A percentile compares a stretch with the other conserved stretches of the same genome.
These are phyloP conservation scores for Wallemia hederae DNA, from an alignment of 1,284 basidiomycete genomes.

Conservation along the genomic window DNA sequence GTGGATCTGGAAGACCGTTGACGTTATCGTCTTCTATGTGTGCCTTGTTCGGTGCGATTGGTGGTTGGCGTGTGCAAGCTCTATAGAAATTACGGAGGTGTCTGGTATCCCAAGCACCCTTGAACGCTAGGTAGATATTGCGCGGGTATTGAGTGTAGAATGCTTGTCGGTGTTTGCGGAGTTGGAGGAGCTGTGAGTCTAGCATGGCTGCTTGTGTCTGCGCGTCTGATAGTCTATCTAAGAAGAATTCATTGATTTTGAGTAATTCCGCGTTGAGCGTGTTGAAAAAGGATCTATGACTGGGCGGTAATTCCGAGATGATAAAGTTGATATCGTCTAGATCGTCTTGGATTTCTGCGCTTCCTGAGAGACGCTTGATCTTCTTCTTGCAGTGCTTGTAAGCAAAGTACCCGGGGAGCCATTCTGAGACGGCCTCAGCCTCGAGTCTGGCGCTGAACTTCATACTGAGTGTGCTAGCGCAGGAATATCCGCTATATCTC, in stretches of 20 bases:
- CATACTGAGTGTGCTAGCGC: too few species aligned
- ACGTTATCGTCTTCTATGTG: not conserved
- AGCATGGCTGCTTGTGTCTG: not conserved
- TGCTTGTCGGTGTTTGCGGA: not conserved
- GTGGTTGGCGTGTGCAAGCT: not conserved
- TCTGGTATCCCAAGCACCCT: not conserved
- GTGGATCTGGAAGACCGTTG: not conserved
- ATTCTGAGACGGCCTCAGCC: not conserved
- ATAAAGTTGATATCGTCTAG: not conserved
- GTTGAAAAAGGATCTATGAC: not conserved
- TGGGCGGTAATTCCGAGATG: not conserved
- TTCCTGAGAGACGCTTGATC: not conserved
- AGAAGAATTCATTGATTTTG: not conserved
- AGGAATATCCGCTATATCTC: too few species aligned
- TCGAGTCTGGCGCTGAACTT: too few species aligned
- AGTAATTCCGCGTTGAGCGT: not conserved
- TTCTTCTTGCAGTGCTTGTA: not conserved
- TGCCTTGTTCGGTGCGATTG: not conserved
- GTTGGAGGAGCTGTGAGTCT: not conserved
- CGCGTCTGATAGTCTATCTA: not conserved
- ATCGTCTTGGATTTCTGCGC: not conserved
- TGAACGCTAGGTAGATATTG: not conserved
- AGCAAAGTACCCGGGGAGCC: not conserved
- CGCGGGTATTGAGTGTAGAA: not conserved
- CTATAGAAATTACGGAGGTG: not conserved